Evolutionary conservation across 1,284 basidiomycete genomes (phyloP).

Genomic region (Austroboletus niveus): DNA sequence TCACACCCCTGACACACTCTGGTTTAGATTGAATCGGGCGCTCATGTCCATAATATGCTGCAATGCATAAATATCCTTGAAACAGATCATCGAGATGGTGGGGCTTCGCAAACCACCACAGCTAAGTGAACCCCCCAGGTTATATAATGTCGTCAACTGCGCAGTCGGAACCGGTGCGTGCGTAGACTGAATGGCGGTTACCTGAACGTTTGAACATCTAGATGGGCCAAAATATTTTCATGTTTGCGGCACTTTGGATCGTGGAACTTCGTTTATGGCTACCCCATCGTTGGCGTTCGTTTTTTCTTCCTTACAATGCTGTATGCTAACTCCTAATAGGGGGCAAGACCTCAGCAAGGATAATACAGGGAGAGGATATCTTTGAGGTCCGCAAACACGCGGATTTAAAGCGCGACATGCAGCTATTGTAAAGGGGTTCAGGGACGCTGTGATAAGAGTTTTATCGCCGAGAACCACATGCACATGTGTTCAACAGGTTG

Average conservation of each 20-base stretch:
- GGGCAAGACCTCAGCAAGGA: constrained; percentile 3
- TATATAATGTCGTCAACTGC: constrained; percentile 43
- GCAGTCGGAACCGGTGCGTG: constrained; percentile 37
- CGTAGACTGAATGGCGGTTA: background rate
- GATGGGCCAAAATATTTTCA: constrained; percentile 46
- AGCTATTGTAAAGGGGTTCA: too few species aligned
- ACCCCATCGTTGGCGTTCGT: constrained; percentile 42
- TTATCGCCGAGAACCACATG: too few species aligned
- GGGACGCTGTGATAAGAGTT: too few species aligned
- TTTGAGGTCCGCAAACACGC: too few species aligned
- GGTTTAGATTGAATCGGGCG: constrained; percentile 31
- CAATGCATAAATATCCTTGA: background rate
- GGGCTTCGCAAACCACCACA: constrained; percentile 30
- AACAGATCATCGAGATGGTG: constrained; percentile 37
- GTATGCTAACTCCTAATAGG: constrained; percentile 1
- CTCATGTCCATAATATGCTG: too few species aligned
- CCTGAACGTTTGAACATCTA: constrained; percentile 1
- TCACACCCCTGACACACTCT: constrained; percentile 24
- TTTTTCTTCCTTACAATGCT: background rate
- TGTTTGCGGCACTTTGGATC: constrained; percentile 63
- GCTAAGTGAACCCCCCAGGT: constrained; percentile 33
- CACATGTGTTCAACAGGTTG: too few species aligned
- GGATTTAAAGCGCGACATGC: too few species aligned
- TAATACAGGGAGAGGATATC: too few species aligned
- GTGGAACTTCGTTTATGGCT: constrained; percentile 50